Percentiles rank a stretch among this genome's conserved stretches.
These are phyloP conservation scores for Lecanosticta acicola DNA, from an alignment of 2,329 filamentous ascomycete genomes.

Conservation along the genomic window DNA sequence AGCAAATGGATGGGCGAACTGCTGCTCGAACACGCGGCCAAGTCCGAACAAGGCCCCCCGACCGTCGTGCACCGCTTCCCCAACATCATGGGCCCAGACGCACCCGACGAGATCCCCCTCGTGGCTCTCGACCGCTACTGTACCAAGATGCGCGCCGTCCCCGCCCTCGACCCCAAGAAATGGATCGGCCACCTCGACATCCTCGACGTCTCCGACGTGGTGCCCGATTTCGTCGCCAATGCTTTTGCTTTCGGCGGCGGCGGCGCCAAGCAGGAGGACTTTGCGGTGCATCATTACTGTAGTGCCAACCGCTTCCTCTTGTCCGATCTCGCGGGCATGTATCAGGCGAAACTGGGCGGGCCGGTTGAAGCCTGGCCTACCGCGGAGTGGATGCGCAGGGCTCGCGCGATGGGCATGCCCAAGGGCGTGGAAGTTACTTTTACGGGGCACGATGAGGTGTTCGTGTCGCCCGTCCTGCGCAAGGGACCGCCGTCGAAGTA, in stretches of 20 bases:
- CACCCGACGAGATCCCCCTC: background rate
- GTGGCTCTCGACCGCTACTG: conserved; percentile 1
- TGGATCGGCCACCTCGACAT: conserved; percentile 1
- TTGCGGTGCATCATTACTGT: background rate
- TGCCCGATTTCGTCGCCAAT: background rate
- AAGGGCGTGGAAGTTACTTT: conserved; percentile 1
- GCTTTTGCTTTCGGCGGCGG: background rate
- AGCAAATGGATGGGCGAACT: conserved; percentile 17
- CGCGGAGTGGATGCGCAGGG: background rate
- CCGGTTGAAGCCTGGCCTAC: background rate
- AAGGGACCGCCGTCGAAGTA: conserved; percentile 1
- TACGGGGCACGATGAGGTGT: conserved; percentile 1
- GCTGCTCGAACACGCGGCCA: conserved; percentile 9
- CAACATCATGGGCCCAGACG: background rate
- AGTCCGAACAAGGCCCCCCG: background rate
- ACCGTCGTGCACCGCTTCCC: conserved; percentile 1
- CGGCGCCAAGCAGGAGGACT: background rate
- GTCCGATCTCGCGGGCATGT: conserved; percentile 2
- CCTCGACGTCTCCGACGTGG: background rate
- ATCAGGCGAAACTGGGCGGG: background rate
- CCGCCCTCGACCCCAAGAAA: background rate
- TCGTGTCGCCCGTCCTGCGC: background rate
- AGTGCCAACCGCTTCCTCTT: background rate
- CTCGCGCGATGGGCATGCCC: background rate
- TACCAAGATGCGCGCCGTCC: conserved; percentile 1